These are phyloP conservation scores for Mariannaea elegans DNA, from an alignment of 2,329 filamentous ascomycete species.

Conservation along the genomic window DNA sequence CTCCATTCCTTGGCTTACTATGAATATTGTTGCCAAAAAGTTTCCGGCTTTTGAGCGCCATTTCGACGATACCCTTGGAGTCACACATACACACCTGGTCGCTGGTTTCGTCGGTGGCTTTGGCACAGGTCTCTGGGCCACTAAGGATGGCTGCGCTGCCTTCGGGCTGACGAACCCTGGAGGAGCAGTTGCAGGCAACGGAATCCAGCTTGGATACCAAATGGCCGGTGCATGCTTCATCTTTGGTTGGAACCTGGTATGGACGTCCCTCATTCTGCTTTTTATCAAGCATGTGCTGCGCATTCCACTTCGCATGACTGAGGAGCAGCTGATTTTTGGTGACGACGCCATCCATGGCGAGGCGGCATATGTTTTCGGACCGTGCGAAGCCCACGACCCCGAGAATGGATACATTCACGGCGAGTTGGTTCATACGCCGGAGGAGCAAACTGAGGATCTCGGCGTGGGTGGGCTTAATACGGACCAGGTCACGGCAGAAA, in stretches of 20 bases:
- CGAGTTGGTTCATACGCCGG: neutral
- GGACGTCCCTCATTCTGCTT: conserved; percentile 20
- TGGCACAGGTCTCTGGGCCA: conserved; percentile 24
- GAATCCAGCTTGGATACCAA: conserved; percentile 25
- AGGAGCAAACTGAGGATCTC: too few relatives aligned
- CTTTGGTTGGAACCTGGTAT: conserved; percentile 22
- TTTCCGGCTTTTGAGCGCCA: conserved; percentile 10
- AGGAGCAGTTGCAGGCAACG: conserved; percentile 22
- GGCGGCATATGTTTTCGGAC: conserved; percentile 21
- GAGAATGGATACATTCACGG: conserved; percentile 17
- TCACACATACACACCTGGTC: conserved; percentile 23
- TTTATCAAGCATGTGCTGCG: conserved; percentile 25
- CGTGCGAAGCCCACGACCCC: conserved; percentile 18
- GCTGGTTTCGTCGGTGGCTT: conserved; percentile 25
- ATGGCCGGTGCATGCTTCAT: conserved; percentile 25
- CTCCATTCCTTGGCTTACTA: conserved; percentile 20
- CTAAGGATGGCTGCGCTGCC: conserved; percentile 21
- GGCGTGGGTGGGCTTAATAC: too few relatives aligned
- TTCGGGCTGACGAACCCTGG: conserved; percentile 24
- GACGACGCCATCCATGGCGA: conserved; percentile 22
- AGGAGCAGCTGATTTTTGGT: conserved; percentile 13
- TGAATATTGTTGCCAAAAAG: conserved; percentile 23
- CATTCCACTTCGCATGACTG: conserved; percentile 21
- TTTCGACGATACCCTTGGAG: conserved; percentile 22
- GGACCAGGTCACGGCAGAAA: too few relatives aligned